Evolutionary conservation across 2,329 filamentous ascomycete genomes (phyloP), one percentile per base, ranked within the genome.

Genomic region (Sarocladiaceae sp.): DNA sequence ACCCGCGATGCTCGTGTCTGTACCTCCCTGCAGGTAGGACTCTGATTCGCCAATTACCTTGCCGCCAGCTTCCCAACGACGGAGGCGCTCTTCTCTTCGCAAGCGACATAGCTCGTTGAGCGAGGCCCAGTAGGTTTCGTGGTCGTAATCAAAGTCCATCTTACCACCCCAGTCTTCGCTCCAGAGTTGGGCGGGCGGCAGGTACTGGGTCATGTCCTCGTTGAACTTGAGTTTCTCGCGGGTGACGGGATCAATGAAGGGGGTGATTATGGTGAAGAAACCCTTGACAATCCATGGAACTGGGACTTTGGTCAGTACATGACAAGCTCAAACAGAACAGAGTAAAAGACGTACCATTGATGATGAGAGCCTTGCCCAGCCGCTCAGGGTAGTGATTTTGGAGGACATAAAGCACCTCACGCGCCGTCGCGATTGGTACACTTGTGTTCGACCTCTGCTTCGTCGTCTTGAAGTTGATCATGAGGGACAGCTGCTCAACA

Each of bases 221-320:
- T 97, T 97, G 79, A 96, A 97, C 74, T 94, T 95, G 74, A 99
- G 85, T 77, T 99, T 99, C 64, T 94, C 85, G 54, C 88, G 84
- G 10, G 94, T 99, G 62, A 92, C 75, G 7, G 94, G 94, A 70
- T 99, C 94, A 71, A 99, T 96, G 71, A 99, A 97, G 35, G 93
- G 91, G 4, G 84, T 91, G 71, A 99, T 92, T 62, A 97, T 75
- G 71, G 96, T 97, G 79, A 97, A 96, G 79, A 99, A 99, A 49
- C 88, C 88, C 69, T 83, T 86, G 55, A 97, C 89, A 57, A 96
- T 80, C 84, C 90, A 97, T 1, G 93, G 93, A 47, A 96, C 89
- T 93, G 57, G 53, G 6, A 17, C 7, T 5, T 17, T 17, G 5
- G 33, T 36, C 8, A 42, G 31, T 23, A 42, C 18, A 22, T 22